Percentiles rank a stretch among this genome's conserved stretches.
Conservation (phyloP, 192 early-diverging fungal genomes). For the Ambispora gerdemannii region DNA sequence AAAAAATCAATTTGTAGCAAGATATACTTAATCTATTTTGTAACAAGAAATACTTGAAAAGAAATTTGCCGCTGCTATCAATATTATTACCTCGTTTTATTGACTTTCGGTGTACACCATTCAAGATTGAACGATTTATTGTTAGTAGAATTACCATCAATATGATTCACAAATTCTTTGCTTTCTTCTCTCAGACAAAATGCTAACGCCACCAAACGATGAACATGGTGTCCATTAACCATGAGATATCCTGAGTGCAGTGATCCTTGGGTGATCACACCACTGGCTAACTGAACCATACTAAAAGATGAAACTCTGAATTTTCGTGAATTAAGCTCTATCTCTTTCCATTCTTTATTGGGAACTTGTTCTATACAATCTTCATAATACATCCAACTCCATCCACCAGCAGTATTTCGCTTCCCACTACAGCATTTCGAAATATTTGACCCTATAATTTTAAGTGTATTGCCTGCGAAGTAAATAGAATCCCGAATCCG, state of each 20-base stretch:
- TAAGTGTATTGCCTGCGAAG: background rate
- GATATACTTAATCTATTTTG: too few species aligned
- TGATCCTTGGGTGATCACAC: background rate
- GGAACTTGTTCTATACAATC: background rate
- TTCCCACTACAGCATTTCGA: background rate
- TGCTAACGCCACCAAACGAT: background rate
- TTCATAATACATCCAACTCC: conserved; percentile 14
- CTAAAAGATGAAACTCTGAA: conserved; percentile 5
- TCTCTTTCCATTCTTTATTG: too few species aligned
- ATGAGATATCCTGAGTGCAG: background rate
- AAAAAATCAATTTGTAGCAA: too few species aligned
- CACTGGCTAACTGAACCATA: background rate
- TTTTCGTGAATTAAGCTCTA: too few species aligned
- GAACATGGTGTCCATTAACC: background rate
- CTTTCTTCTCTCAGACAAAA: conserved; percentile 6
- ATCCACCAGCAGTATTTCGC: too few species aligned
- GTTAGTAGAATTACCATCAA: too few species aligned
- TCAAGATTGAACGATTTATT: too few species aligned
- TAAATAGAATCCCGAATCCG: background rate
- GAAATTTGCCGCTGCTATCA: too few species aligned
- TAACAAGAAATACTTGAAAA: too few species aligned
- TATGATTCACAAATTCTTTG: too few species aligned
- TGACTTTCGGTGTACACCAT: too few species aligned
- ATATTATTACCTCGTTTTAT: too few species aligned
- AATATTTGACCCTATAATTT: background rate